Base-by-base conservation (phyloP, 176 grass and related monocot genomes). In the Juncus inflexus region DNA sequence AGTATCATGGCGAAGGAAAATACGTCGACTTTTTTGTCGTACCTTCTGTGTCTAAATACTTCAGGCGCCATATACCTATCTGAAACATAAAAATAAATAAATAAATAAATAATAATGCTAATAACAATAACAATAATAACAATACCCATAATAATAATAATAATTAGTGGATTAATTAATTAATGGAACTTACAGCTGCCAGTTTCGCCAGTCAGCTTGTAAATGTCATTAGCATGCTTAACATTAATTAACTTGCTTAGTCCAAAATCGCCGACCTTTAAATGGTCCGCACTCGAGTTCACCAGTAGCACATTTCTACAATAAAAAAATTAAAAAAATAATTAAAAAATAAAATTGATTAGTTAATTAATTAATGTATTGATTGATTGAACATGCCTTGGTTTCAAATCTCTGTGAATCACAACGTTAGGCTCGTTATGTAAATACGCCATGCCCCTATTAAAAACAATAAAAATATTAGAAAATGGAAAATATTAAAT, bases 1-100 rank as follows among this genome's bases (percentile, higher is more conserved):
- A 99, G 72, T 80, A 99, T 99, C 95, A 99, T 99, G 64, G 86
- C 95, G 82, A 99, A 99, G 68, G 95, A 99, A 70, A 99, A 99
- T 39, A 99, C 75, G 78, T 99, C 89, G 43, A 99, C 95, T 99
- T 99, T 99, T 73, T 99, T 99, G 67, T 99, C 95, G 41, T 99
- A 99, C 62, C 84, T 99, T 42, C 89, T 80, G 58, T 99, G 95
- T 81, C 84, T 99, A 80, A 99, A 99, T 58, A 99, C 95, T 90
- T 99, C 95, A 78, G 95, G 95, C 8, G 95, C 95, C 95, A 99
- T 99, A 76, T 99, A 99, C 36, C 95, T 82, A 14, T 99, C 95
- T 97, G 19, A 51, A 42, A 67, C 63, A 77, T 40, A 11, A 38
- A 64, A 7, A 52, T 39, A 74, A 36, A 56, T 19, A 9, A 28